These are phyloP conservation scores for Fusarium algeriense DNA, from an alignment of 2,329 filamentous ascomycete genomes.

Conservation along the genomic window DNA sequence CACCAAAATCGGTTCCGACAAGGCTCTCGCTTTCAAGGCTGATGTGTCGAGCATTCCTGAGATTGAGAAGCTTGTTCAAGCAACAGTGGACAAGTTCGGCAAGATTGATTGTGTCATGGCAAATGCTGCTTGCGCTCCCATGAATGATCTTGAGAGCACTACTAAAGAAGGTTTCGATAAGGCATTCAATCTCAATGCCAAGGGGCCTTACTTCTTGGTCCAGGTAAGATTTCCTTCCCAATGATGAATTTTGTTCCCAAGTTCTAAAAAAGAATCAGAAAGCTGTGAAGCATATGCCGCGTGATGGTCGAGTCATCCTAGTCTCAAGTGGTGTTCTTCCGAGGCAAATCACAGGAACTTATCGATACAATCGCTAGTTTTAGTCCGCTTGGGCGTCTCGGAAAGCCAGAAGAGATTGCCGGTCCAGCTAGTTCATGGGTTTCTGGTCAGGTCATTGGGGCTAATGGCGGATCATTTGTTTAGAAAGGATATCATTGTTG, in stretches of 20 bases:
- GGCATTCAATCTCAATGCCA: conserved; percentile 3
- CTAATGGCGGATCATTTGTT: conserved; percentile 20
- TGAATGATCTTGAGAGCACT: conserved; percentile 11
- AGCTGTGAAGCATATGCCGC: conserved; percentile 11
- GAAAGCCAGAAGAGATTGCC: conserved; percentile 5
- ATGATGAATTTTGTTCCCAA: fast-evolving
- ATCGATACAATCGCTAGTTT: neutral
- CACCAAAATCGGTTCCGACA: neutral
- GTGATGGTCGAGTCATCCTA: conserved; percentile 4
- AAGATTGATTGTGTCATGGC: conserved; percentile 16
- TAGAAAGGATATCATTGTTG: neutral
- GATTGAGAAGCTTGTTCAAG: neutral
- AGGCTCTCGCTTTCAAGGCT: neutral
- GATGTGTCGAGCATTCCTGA: neutral
- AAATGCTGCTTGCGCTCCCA: conserved; percentile 13
- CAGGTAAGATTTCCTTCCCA: fast-evolving
- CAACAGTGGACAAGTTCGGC: conserved; percentile 2
- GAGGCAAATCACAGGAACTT: conserved; percentile 11
- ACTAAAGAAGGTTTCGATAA: conserved; percentile 12
- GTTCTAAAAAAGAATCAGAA: neutral
- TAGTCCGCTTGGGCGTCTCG: neutral
- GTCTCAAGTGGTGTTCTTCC: conserved; percentile 13
- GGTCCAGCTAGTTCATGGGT: conserved; percentile 15
- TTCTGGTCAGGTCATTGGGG: conserved; percentile 11
- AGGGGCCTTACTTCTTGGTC: conserved; percentile 9